These are phyloP conservation scores for Tetrapisispora iriomotensis DNA, from an alignment of 805 yeast genomes.

Conservation along the genomic window DNA sequence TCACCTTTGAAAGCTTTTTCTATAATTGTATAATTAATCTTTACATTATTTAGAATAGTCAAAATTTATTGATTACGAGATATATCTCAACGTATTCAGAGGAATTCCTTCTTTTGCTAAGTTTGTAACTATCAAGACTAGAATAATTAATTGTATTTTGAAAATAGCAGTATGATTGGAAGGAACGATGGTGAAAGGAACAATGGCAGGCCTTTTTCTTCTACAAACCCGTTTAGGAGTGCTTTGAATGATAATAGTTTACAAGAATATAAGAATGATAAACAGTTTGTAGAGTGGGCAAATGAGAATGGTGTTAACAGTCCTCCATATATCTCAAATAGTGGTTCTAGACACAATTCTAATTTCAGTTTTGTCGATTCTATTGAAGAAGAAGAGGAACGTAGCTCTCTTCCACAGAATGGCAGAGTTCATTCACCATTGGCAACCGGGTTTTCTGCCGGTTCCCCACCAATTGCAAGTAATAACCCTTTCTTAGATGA, in stretches of 20 bases:
- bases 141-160: no score
- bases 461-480: background rate
- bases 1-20: no score
- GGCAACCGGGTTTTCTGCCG: slow-evolving; percentile 26
- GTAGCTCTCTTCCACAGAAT: slow-evolving; percentile 17
- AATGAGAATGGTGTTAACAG: slow-evolving; percentile 9
- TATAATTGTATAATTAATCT: no score
- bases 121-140: no score
- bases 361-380: slow-evolving; percentile 36
- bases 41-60: no score
- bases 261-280: slow-evolving; percentile 23
- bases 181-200: slow-evolving; percentile 18
- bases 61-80: no score
- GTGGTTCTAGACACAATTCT: slow-evolving; percentile 25
- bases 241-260: slow-evolving; percentile 28
- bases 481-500: slow-evolving; percentile 30
- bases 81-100: no score
- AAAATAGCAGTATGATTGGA: slow-evolving; percentile 15
- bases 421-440: slow-evolving; percentile 12
- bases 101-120: no score
- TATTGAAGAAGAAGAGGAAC: slow-evolving; percentile 26
- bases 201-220: slow-evolving; percentile 37
- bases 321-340: slow-evolving; percentile 6
- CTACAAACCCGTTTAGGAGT: slow-evolving; percentile 66
- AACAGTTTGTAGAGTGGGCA: slow-evolving; percentile 52